phyloP scores from a whole-genome alignment of 225 moss, liverwort and hornwort genomes.

The Polytrichum formosum region DNA sequence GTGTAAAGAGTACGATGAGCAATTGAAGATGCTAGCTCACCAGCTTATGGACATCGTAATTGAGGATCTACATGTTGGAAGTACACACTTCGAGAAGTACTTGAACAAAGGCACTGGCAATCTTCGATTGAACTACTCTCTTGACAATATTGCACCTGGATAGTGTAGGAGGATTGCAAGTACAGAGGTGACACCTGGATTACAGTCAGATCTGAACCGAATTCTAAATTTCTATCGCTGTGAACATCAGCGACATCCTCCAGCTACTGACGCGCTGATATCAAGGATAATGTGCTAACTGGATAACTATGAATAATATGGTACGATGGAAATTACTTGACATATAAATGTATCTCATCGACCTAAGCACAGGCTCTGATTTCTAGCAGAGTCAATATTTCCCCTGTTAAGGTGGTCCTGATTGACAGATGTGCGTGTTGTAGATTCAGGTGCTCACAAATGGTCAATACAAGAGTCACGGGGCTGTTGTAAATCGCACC shows the following conservation, averaged over 20 bases:
- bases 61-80: constrained; percentile 35
- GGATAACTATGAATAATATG: not conserved
- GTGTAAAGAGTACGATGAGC: constrained; percentile 35
- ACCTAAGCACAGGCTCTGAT: too few relatives aligned
- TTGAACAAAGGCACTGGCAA: constrained; percentile 24
- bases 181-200: constrained; percentile 39
- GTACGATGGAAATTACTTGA: not conserved
- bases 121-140: constrained; percentile 43
- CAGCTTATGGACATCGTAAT: constrained; percentile 34
- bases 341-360: not conserved
- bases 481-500: constrained; percentile 34
- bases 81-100: constrained; percentile 36
- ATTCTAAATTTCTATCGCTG: constrained; percentile 24
- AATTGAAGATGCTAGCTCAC: constrained; percentile 34
- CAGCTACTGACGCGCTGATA: constrained; percentile 19
- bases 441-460: constrained; percentile 44
- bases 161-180: constrained; percentile 42
- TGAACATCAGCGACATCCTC: constrained; percentile 46
- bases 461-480: constrained; percentile 37
- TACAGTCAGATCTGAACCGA: constrained; percentile 29
- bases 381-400: too few relatives aligned
- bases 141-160: constrained; percentile 45
- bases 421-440: not conserved
- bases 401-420: too few relatives aligned
- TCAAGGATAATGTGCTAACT: too few relatives aligned